These are phyloP conservation scores for Coleophoma crateriformis DNA, from an alignment of 2,329 filamentous ascomycete genomes.

Conservation along the genomic window DNA sequence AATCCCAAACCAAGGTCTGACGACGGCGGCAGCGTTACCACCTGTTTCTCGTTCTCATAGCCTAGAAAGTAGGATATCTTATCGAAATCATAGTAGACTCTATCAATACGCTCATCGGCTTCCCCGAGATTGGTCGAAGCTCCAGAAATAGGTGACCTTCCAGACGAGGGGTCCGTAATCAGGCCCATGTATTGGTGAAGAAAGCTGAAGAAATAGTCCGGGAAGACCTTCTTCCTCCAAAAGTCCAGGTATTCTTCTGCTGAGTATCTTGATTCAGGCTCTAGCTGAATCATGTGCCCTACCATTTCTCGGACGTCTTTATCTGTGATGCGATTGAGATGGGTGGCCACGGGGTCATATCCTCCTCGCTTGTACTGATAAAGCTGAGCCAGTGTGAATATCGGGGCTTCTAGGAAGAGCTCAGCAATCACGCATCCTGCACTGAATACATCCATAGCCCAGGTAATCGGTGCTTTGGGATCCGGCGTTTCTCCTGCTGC, in stretches of 20 bases:
- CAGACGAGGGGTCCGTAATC: constrained; percentile 84
- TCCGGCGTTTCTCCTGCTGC: constrained; percentile 62
- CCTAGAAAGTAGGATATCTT: constrained; percentile 95
- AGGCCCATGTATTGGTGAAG: constrained; percentile 96
- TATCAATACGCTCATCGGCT: constrained; percentile 88
- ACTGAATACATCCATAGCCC: constrained; percentile 99
- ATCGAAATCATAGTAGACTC: constrained; percentile 91
- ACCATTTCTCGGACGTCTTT: constrained; percentile 83
- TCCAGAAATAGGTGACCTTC: constrained; percentile 65
- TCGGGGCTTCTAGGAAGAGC: constrained; percentile 87
- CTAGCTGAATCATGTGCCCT: constrained; percentile 90
- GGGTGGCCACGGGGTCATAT: constrained; percentile 78
- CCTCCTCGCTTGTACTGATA: constrained; percentile 92
- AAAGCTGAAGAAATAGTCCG: constrained; percentile 95
- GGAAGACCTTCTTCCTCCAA: constrained; percentile 88
- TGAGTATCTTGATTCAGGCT: constrained; percentile 86
- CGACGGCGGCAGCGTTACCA: constrained; percentile 28
- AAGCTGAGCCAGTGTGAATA: constrained; percentile 95
- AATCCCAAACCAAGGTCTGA: constrained; percentile 51
- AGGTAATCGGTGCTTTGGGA: constrained; percentile 60
- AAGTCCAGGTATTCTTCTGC: constrained; percentile 92
- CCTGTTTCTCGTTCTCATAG: constrained; percentile 46
- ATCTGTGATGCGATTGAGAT: constrained; percentile 83
- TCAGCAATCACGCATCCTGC: constrained; percentile 95
- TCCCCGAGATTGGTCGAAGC: constrained; percentile 71